Conservation (phyloP, 345 rosid species). For the Microthlaspi erraticum region DNA sequence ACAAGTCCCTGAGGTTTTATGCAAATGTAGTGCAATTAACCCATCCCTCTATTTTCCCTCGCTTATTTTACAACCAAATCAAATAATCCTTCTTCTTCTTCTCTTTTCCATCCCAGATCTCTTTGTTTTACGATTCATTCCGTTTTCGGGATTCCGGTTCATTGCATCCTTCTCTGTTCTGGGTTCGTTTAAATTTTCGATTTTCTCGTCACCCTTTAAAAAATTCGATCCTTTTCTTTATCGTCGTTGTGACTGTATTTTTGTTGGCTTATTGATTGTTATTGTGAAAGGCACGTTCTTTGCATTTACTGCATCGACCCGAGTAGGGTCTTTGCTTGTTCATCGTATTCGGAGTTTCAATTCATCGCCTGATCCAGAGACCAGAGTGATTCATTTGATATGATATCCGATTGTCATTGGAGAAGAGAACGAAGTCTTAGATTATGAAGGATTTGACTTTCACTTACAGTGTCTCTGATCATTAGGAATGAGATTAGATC, state of each 20-base stretch:
- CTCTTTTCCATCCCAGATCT: constrained; percentile 22
- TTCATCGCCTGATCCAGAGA: constrained; percentile 24
- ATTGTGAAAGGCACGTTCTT: constrained; percentile 8
- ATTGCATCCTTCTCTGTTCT: constrained; percentile 27
- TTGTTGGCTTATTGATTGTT: neutral
- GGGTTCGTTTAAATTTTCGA: constrained; percentile 31
- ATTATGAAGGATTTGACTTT: constrained; percentile 34
- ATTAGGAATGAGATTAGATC: constrained; percentile 42
- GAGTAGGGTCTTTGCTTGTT: constrained; percentile 30
- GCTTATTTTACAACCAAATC: constrained; percentile 16
- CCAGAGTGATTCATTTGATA: neutral
- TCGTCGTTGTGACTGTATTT: neutral
- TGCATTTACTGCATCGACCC: constrained; percentile 11
- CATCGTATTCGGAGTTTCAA: neutral
- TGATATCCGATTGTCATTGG: constrained; percentile 12
- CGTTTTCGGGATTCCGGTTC: constrained; percentile 18
- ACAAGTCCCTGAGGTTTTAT: constrained; percentile 13
- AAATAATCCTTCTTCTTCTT: too few species aligned
- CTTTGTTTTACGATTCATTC: constrained; percentile 10
- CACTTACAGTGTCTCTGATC: constrained; percentile 27
- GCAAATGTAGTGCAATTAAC: constrained; percentile 25
- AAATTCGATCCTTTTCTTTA: neutral
- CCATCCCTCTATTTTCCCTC: constrained; percentile 32
- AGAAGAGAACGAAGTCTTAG: constrained; percentile 28
- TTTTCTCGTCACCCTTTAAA: constrained; percentile 9